A percentile compares a stretch with the other conserved stretches of the same genome.
These are phyloP conservation scores for Talaromyces piceae DNA, from an alignment of 2,329 filamentous ascomycete species.

Conservation along the genomic window DNA sequence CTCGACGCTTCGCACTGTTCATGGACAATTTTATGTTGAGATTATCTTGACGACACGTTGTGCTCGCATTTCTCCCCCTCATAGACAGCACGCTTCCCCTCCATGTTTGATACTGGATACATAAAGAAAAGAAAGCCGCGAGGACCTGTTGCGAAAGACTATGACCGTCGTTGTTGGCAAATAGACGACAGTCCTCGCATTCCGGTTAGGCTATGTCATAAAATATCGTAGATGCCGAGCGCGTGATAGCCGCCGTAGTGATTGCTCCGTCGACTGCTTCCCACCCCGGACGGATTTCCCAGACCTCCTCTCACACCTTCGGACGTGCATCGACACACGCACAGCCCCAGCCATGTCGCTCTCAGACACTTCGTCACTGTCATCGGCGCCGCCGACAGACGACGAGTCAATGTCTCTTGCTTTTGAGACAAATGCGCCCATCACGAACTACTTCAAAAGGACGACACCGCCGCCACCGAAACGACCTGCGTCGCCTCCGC, in stretches of 20 bases:
- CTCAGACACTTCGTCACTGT: constrained; percentile 51
- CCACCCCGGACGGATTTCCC: constrained; percentile 13
- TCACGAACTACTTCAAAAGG: constrained; percentile 44
- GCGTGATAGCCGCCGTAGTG: constrained; percentile 25
- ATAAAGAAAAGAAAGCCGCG: not conserved
- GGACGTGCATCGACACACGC: constrained; percentile 20
- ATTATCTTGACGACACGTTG: not conserved
- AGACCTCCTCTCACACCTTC: constrained; percentile 14
- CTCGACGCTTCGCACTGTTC: not conserved
- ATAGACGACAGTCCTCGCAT: constrained; percentile 11
- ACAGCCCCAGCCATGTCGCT: constrained; percentile 33
- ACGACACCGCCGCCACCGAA: constrained; percentile 62
- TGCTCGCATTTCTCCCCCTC: not conserved
- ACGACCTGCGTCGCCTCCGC: constrained; percentile 77
- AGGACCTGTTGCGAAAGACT: not conserved
- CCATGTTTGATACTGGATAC: not conserved
- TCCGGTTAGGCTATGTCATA: constrained; percentile 19
- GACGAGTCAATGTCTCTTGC: constrained; percentile 44
- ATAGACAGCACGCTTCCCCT: not conserved
- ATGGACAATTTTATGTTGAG: not conserved
- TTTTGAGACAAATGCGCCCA: constrained; percentile 34
- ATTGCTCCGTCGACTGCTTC: constrained; percentile 4
- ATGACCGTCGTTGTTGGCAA: not conserved
- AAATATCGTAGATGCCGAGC: constrained; percentile 19
- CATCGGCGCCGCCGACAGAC: constrained; percentile 52